Evolutionary conservation across 2,329 filamentous ascomycete species (phyloP), one percentile per base, ranked within the genome.

Genomic region (Dothideomycetes sp.): DNA sequence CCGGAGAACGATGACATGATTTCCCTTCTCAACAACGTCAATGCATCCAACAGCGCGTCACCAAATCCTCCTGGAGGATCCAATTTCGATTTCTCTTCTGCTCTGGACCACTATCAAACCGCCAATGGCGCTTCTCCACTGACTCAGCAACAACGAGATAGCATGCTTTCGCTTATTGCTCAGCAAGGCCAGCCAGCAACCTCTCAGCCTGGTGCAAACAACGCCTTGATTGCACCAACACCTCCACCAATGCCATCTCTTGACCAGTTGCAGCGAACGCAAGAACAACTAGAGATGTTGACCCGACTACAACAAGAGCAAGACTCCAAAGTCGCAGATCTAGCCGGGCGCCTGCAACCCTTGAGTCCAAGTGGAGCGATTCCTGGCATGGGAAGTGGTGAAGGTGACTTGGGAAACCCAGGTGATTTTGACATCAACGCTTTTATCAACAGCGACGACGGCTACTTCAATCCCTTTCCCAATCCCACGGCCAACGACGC

Each of bases 251-350:
- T 75, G 60, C 69, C 72, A 1, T 64, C 67, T 11, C 63, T 85
- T 15, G 69, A 74, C 37, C 71, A 79, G 30, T 73, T 91, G 45
- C 74, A 70, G 34, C 74, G 74, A 44, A 88, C 81, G 4, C 73
- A 81, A 45, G 69, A 80, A 11, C 83, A 94, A 46, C 73, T 95
- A 19, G 84, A 91, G 37, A 73, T 82, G 19, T 69, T 96, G 2
- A 77, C 84, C 46, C 80, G 79, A 32, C 68, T 94, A 52, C 84
- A 93, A 54, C 75, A 77, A 17, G 79, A 89, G 44, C 87, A 94
- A 52, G 79, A 82, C 44, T 72, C 72, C 35, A 81, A 83, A 36
- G 81, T 95, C 1, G 76, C 84, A 45, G 77, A 84, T 42, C 68
- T 95, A 8, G 78, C 78, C 37, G 78, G 76, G 40, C 65, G 86